Evolutionary conservation across 176 grass and related monocot genomes (phyloP).

Genomic region (Oryza glumipatula): DNA sequence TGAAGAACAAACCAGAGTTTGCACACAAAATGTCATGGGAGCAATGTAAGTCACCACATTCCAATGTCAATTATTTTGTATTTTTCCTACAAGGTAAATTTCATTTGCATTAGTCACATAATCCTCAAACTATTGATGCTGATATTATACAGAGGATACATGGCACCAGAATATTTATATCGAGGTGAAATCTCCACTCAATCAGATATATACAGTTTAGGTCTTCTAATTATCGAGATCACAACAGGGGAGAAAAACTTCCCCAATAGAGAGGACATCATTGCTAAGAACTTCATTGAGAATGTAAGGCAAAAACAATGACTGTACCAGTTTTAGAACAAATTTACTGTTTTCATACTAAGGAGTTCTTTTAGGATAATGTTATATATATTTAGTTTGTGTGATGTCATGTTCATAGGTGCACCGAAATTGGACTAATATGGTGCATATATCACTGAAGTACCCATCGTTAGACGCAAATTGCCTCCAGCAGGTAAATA

Average conservation of each 20-base stretch:
- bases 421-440: slow-evolving; percentile 7
- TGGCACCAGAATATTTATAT: slow-evolving; percentile 47
- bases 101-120: neutral
- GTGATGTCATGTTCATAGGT: slow-evolving; percentile 21
- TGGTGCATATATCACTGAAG: neutral
- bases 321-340: neutral
- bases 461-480: neutral
- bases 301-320: slow-evolving; percentile 21
- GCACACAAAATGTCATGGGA: slow-evolving; percentile 49
- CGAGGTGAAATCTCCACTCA: slow-evolving; percentile 38
- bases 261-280: neutral
- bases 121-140: neutral
- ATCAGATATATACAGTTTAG: slow-evolving; percentile 47
- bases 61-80: neutral
- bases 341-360: too few relatives aligned
- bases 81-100: neutral
- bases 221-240: slow-evolving; percentile 43
- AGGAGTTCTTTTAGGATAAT: neutral
- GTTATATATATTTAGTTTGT: neutral
- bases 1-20: slow-evolving; percentile 41
- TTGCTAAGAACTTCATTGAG: slow-evolving; percentile 23
- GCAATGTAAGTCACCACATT: slow-evolving; percentile 31
- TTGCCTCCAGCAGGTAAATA: slow-evolving; percentile 14
- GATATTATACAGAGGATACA: slow-evolving; percentile 34
- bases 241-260: slow-evolving; percentile 22